A percentile compares a stretch with the other conserved stretches of the same genome.
These are phyloP conservation scores for Tulasnella sp. DNA, from an alignment of 768 basidiomycete genomes.

Conservation along the genomic window DNA sequence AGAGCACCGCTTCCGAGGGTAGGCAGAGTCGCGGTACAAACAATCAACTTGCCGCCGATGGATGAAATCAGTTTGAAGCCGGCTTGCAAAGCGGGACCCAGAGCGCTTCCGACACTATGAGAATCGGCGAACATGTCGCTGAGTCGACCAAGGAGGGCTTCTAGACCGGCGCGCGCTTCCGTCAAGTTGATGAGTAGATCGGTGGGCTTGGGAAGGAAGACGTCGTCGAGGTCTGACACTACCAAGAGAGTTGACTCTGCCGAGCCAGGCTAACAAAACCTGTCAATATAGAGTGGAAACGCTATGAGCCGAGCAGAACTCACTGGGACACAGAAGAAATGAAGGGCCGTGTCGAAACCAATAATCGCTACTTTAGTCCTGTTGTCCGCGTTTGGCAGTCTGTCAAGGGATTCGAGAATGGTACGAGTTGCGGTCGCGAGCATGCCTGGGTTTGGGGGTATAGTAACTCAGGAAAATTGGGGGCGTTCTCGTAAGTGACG, in stretches of 20 bases:
- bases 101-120: slow-evolving; percentile 80
- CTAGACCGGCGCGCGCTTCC: slow-evolving; percentile 70
- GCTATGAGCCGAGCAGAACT: slow-evolving; percentile 21
- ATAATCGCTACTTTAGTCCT: slow-evolving; percentile 89
- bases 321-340: slow-evolving; percentile 92
- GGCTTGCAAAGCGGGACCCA: slow-evolving; percentile 90
- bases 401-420: slow-evolving; percentile 87
- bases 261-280: slow-evolving; percentile 22
- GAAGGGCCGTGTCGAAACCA: slow-evolving; percentile 82
- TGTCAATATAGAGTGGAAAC: background rate
- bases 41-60: slow-evolving; percentile 91
- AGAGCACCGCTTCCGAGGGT: slow-evolving; percentile 81
- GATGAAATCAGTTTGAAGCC: slow-evolving; percentile 92
- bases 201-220: slow-evolving; percentile 92
- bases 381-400: slow-evolving; percentile 88
- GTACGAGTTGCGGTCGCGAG: slow-evolving; percentile 96
- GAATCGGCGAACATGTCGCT: slow-evolving; percentile 99
- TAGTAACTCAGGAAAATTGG: no score
- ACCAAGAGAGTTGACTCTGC: slow-evolving; percentile 89
- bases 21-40: slow-evolving; percentile 75
- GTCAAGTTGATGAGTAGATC: slow-evolving; percentile 92
- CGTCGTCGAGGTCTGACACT: slow-evolving; percentile 92
- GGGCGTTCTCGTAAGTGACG: no score
- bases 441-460: slow-evolving; percentile 51
- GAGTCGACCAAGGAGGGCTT: slow-evolving; percentile 67